phyloP scores from a whole-genome alignment of 108 stramenopile genomes.

The Fragilaria radians region DNA sequence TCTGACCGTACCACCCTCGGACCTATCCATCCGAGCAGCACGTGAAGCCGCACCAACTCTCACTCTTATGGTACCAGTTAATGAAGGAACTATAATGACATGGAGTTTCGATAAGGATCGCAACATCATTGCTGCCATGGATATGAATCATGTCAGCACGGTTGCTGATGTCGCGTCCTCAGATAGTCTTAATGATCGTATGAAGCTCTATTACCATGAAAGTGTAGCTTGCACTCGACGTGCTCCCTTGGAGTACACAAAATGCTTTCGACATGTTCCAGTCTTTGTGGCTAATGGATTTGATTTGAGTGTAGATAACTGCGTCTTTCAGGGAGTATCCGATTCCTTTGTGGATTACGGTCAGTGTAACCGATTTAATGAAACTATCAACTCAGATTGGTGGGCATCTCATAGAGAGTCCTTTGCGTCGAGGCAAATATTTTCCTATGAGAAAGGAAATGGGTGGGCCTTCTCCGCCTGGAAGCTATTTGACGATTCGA shows the following conservation, averaged over 20 bases:
- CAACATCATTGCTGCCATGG: constrained; percentile 39
- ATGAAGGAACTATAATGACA: constrained; percentile 27
- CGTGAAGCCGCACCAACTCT: constrained; percentile 19
- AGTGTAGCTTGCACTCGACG: constrained; percentile 42
- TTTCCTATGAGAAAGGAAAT: constrained; percentile 53
- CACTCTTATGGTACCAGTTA: constrained; percentile 39
- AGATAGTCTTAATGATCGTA: constrained; percentile 39
- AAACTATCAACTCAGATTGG: constrained; percentile 54
- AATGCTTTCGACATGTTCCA: constrained; percentile 40
- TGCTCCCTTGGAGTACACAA: constrained; percentile 60
- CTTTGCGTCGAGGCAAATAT: constrained; percentile 60
- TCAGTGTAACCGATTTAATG: constrained; percentile 71
- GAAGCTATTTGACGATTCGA: constrained; percentile 44
- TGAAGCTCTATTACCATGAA: constrained; percentile 78
- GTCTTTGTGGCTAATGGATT: constrained; percentile 52
- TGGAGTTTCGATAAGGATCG: constrained; percentile 18
- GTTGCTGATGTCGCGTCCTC: constrained; percentile 66
- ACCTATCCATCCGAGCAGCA: constrained; percentile 16
- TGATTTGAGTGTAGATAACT: constrained; percentile 61
- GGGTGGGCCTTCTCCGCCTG: constrained; percentile 72
- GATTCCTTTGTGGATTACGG: constrained; percentile 56
- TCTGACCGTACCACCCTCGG: constrained; percentile 41
- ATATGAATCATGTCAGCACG: constrained; percentile 26
- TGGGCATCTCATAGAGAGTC: constrained; percentile 61
- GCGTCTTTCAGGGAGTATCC: constrained; percentile 17